Base-by-base conservation (phyloP, 257 asterid species). In the Craterostigma plantagineum region DNA sequence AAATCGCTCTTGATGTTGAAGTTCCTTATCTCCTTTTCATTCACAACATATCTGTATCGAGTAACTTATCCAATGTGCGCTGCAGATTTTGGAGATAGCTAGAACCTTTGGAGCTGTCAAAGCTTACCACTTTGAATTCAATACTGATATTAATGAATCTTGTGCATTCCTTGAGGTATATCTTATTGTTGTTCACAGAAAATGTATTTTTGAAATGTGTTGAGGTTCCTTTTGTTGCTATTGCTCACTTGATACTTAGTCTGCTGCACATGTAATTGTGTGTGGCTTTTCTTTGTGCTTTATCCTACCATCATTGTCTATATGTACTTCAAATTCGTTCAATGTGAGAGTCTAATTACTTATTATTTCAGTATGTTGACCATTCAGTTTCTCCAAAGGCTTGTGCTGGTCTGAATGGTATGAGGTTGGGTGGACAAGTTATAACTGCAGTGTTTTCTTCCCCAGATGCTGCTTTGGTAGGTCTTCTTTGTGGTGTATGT, bases 331-430 rank as follows among this genome's bases (percentile, higher is more conserved):
- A 33, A 33, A 4, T n/a, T 8, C 42, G 12, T 34, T 12, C 53
- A 48, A 39, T 42, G 42, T 46, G 44, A 1, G 59, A 40, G 57
- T 52, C 64, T 63, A 59, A 61, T 61, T 56, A 38, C 61, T 55
- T 71, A 46, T 58, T 67, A 56, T 63, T 60, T 53, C 83, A 83
- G 95, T 90, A 82, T 61, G 76, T 57, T 66, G 95, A 90, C 65
- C 91, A 76, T 63, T 77, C 81, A 69, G 75, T 83, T 65, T 74
- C 91, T 58, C 67, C 71, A 33, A 83, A 79, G 77, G 95, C 94
- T 11, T 90, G 98, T 65, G 87, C 95, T 59, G 98, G 92, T 62
- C 93, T 90, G 53, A 90, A 70, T 64, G 95, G 95, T 49, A 66
- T 77, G 78, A 75, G 57, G 65, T 58, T 90, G 73, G 91, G 98